Evolutionary conservation across 202 grass and related monocot species (phyloP).

Genomic region (Cymbopogon flexuosus): DNA sequence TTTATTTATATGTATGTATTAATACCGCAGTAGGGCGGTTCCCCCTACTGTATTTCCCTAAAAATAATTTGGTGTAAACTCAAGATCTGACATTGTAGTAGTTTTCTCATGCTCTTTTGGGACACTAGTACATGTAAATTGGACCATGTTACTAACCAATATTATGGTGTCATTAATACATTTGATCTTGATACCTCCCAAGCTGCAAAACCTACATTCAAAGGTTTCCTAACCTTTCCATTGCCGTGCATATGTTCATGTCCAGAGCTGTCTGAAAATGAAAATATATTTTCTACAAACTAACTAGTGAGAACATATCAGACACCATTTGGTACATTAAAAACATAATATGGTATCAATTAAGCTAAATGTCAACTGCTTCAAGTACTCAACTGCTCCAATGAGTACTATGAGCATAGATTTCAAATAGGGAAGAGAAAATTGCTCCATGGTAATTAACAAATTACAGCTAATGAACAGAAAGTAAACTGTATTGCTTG

Average conservation of each 20-base stretch:
- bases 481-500: constrained; percentile 10
- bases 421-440: not conserved
- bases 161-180: not conserved
- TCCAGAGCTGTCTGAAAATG: not conserved
- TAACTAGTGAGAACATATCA: not conserved
- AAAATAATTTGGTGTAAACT: not conserved
- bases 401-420: not conserved
- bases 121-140: not conserved
- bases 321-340: constrained; percentile 15
- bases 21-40: not conserved
- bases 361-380: not conserved
- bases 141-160: not conserved
- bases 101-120: not conserved
- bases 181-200: not conserved
- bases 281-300: not conserved
- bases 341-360: constrained; percentile 1
- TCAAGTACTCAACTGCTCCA: not conserved
- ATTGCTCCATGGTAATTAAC: constrained; percentile 2
- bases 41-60: not conserved
- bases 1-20: not conserved
- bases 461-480: not conserved
- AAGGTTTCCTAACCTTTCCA: not conserved
- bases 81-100: not conserved
- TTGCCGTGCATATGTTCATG: constrained; percentile 19
- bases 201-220: not conserved